Percentiles rank a stretch among this genome's conserved stretches.
phyloP scores from a whole-genome alignment of 2,329 filamentous ascomycete genomes.

The Setomelanomma holmii region DNA sequence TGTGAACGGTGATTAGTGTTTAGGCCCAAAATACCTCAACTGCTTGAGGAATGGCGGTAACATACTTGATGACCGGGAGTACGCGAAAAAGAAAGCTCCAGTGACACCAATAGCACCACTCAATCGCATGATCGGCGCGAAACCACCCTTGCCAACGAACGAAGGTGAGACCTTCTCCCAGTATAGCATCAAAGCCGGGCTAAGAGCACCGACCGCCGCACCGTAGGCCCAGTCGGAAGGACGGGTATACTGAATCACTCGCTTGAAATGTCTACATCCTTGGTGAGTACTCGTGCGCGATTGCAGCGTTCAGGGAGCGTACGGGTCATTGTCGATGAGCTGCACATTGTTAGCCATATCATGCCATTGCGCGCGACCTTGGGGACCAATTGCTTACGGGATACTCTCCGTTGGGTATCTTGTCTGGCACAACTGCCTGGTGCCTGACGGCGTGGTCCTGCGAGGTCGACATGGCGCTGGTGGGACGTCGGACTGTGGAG shows the following conservation, averaged over 20 bases:
- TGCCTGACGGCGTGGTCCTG: conserved; percentile 35
- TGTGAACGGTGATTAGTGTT: conserved; percentile 47
- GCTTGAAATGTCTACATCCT: conserved; percentile 78
- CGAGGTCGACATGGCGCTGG: conserved; percentile 39
- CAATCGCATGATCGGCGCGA: conserved; percentile 82
- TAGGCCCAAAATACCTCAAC: neutral
- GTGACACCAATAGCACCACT: conserved; percentile 73
- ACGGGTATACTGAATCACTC: conserved; percentile 87
- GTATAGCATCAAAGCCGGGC: conserved; percentile 74
- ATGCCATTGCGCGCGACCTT: conserved; percentile 33
- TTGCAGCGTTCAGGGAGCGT: conserved; percentile 53
- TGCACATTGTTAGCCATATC: conserved; percentile 54
- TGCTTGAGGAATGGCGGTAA: conserved; percentile 27
- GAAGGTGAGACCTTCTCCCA: conserved; percentile 89
- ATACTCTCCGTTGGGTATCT: conserved; percentile 81
- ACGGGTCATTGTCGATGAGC: conserved; percentile 99
- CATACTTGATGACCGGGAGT: conserved; percentile 83
- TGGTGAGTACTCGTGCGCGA: conserved; percentile 26
- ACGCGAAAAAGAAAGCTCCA: conserved; percentile 85
- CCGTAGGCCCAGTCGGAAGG: conserved; percentile 81
- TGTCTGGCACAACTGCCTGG: conserved; percentile 70
- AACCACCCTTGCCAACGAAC: conserved; percentile 80
- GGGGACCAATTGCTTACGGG: conserved; percentile 69
- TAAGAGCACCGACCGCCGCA: conserved; percentile 70
- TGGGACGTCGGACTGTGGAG: conserved; percentile 19